Evolutionary conservation across 106 monocot species (phyloP).

Genomic region (Posidonia australis): DNA sequence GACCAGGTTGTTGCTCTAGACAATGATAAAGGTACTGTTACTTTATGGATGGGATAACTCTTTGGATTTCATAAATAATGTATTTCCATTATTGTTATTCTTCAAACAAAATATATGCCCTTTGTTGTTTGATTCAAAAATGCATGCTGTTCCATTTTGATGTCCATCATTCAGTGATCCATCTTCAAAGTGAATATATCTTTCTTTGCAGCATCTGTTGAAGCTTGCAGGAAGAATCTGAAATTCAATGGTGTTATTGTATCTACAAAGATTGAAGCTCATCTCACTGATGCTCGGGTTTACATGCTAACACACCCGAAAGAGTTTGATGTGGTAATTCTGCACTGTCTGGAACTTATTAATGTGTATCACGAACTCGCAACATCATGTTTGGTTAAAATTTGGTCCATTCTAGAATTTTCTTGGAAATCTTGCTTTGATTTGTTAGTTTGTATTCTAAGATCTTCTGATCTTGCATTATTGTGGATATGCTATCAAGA

Average conservation of each 20-base stretch:
- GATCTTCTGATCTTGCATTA: too few species aligned
- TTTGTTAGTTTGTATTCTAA: background rate
- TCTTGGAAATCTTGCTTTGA: background rate
- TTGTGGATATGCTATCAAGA: too few species aligned
- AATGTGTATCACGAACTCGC: background rate
- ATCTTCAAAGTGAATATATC: background rate
- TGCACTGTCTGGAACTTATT: background rate
- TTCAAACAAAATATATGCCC: too few species aligned
- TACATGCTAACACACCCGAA: constrained; percentile 87
- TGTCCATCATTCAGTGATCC: background rate
- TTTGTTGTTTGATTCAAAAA: too few species aligned
- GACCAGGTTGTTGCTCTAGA: constrained; percentile 70
- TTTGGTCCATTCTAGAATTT: background rate
- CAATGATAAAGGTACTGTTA: constrained; percentile 66
- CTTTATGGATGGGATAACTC: background rate
- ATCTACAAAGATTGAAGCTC: constrained; percentile 60
- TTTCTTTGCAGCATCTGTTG: constrained; percentile 34
- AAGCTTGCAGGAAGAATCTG: constrained; percentile 39
- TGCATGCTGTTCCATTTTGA: background rate
- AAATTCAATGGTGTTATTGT: constrained; percentile 55
- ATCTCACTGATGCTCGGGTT: constrained; percentile 76
- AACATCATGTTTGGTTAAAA: background rate
- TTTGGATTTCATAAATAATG: too few species aligned
- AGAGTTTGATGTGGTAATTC: constrained; percentile 85
- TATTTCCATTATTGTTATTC: too few species aligned